phyloP scores from a whole-genome alignment of 2,329 filamentous ascomycete species.

The Thelonectria olida region DNA sequence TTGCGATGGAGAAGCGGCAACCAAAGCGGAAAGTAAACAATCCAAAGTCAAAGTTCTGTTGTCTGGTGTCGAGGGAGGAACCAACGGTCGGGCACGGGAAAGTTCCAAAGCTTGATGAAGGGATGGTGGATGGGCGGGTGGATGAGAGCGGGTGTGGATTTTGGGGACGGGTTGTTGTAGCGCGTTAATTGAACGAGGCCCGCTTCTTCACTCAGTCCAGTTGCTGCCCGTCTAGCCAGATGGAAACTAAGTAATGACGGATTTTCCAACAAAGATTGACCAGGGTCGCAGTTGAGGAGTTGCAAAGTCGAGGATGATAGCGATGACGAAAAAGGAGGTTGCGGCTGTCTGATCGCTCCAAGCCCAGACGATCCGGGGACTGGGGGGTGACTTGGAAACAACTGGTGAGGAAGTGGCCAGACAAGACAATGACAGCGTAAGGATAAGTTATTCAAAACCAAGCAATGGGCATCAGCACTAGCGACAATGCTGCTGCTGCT shows the following conservation, averaged over 20 bases:
- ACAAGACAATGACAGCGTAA: conserved; percentile 7
- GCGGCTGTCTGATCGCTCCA: background rate
- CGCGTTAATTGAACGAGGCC: conserved; percentile 23
- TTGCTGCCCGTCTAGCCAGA: background rate
- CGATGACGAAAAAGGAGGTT: background rate
- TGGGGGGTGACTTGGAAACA: conserved; percentile 1
- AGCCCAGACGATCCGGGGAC: background rate
- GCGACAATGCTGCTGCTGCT: too few species aligned
- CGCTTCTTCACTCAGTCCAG: background rate
- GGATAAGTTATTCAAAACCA: background rate
- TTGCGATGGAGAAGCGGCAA: background rate
- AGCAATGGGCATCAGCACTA: conserved; percentile 5
- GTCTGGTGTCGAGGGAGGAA: conserved; percentile 19
- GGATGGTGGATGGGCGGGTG: conserved; percentile 8
- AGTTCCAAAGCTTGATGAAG: conserved; percentile 1
- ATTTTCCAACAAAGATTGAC: background rate
- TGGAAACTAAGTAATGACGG: background rate
- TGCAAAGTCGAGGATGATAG: background rate
- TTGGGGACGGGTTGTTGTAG: conserved; percentile 1
- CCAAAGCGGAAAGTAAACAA: conserved; percentile 8
- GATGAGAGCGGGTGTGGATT: conserved; percentile 13
- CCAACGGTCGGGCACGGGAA: conserved; percentile 1
- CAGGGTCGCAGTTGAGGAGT: background rate
- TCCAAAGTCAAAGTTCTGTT: conserved; percentile 4
- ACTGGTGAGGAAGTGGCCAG: conserved; percentile 2